These are phyloP conservation scores for Astraeus odoratus DNA, from an alignment of 768 basidiomycete genomes.

Conservation along the genomic window DNA sequence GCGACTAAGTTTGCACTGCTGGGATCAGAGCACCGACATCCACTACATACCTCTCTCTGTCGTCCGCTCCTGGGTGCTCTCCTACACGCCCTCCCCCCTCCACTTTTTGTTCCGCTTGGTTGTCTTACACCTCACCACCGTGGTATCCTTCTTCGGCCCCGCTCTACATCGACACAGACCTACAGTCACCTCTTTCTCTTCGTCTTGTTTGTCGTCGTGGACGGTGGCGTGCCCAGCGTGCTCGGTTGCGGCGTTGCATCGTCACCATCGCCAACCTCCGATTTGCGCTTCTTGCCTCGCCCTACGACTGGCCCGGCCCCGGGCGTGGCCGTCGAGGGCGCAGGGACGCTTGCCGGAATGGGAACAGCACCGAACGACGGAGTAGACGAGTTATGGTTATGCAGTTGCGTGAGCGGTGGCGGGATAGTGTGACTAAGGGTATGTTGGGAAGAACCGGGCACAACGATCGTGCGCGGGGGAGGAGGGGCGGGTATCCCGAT, in stretches of 20 bases:
- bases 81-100: too few relatives aligned
- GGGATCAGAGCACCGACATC: too few relatives aligned
- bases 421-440: neutral
- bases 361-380: neutral
- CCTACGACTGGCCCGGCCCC: neutral
- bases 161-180: too few relatives aligned
- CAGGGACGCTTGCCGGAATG: neutral
- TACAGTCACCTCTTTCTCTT: constrained; percentile 26
- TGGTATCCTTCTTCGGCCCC: too few relatives aligned
- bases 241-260: neutral
- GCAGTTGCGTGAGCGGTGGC: neutral
- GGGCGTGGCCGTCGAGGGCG: neutral
- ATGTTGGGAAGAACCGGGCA: neutral
- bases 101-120: too few relatives aligned
- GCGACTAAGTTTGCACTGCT: too few relatives aligned
- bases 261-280: constrained; percentile 21
- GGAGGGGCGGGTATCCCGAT: neutral
- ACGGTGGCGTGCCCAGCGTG: neutral
- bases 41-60: too few relatives aligned
- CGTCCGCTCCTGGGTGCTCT: too few relatives aligned
- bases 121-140: too few relatives aligned
- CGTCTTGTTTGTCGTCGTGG: constrained; percentile 13
- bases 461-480: neutral
- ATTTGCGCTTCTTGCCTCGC: constrained; percentile 35
- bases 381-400: neutral